Base-by-base conservation (phyloP, 2,329 filamentous ascomycete genomes). In the Neocatenulostroma microsporum region DNA sequence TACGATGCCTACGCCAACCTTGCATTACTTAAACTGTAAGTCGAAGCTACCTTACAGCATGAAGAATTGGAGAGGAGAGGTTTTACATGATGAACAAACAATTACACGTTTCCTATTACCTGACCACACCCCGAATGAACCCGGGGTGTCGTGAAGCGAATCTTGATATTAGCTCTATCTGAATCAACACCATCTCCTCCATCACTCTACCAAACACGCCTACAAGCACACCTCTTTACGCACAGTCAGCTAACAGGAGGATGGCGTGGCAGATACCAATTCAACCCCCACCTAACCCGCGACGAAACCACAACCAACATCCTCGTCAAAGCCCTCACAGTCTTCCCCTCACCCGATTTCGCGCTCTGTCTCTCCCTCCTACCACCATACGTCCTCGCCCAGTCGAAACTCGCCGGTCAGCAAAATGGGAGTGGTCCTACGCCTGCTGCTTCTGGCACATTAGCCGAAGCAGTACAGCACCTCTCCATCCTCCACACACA, bases 301-400 rank as follows among this genome's bases (percentile, higher is more conserved):
- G 84, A 94, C 60, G 91, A 98, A 67, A 86, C 89, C 59, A 87
- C 91, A 66, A 96, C 91, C 73, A 96, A 96, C 76, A 84, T 96
- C 69, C 86, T 98, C 63, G 88, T 94, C 73, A 98, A 96, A 74
- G 77, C 88, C 51, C 80, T 98, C 62, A 94, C 89, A 52, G 84
- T 94, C 69, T 98, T 98, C 74, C 91, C 91, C 48, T 88, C 84
- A 14, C 80, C 91, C 29, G 88, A 96, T 66, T 98, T 96, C 78
- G 82, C 80, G 54, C 85, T 96, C 55, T 83, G 84, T 56, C 81
- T 98, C 45, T 85, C 94, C 60, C 85, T 98, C 49, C 87, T 98
- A 58, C 86, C 87, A 47, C 82, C 89, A 30, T 79, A 88, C 61
- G 76, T 83, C 47, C 77, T 87, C 48, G 74, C 74, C 12, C 78